Base-by-base conservation (phyloP, 148 eudicot species). In the Hydrangea macrophylla region DNA sequence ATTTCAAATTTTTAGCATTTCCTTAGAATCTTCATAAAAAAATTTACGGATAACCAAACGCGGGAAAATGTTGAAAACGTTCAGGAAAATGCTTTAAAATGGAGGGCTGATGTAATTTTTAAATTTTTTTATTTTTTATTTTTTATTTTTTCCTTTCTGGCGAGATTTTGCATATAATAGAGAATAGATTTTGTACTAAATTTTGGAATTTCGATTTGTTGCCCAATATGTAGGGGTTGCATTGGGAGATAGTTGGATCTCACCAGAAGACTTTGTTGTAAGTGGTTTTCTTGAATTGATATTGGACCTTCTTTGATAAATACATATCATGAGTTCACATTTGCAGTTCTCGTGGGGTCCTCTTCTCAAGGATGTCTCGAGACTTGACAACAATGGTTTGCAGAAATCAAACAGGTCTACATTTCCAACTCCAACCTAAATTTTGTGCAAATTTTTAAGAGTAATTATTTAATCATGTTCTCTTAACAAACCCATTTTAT, bases 251-350 rank as follows among this genome's bases (percentile, higher is more conserved):
- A 82, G 84, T 67, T 93, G 98, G 96, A 90, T 93, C 57, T 90
- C 96, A 36, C 95, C 98, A 0, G 88, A 86, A 81, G 96, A 93
- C 85, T 93, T 85, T 81, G 89, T 84, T 73, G 96, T 85, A 69
- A 75, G 85, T 79, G 57, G 5, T 51, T 17, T 51, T 8, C 5
- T 25, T 68, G 40, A 56, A 36, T 60, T 23, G 39, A 35, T 60
- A 2, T 28, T 36, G 57, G 6, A 5, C 53, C 4, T 35, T 15
- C 0, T 48, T 48, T 18, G 5, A 48, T 8, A 17, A 4, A 22
- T 8, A 35, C 8, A 8, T 35, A 35, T 35, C 8, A 35, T 35
- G 39, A 35, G 17, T 55, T 50, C 30, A 57, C 5, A 65, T 8
- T 48, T 51, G 72, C 71, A 93, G 98, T 73, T 83, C 39, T 86